Percentiles rank a stretch among this genome's conserved stretches.
These are phyloP conservation scores for Aspergillus transmontanensis DNA, from an alignment of 2,329 filamentous ascomycete species.

Conservation along the genomic window DNA sequence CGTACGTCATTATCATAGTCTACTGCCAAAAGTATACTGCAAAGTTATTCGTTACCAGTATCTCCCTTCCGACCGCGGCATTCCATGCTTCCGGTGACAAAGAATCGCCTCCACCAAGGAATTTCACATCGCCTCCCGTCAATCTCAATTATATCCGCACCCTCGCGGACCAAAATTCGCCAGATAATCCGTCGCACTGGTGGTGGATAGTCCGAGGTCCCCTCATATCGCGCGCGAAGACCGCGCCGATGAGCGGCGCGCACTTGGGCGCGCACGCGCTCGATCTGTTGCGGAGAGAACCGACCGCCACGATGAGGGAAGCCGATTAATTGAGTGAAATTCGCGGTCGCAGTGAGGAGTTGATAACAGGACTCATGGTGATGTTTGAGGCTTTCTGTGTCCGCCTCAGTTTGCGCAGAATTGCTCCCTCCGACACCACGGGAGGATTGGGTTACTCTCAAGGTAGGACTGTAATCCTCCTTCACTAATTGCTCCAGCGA, in stretches of 20 bases:
- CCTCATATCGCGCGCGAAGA: conserved; percentile 16
- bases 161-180: conserved; percentile 19
- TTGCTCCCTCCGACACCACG: background rate
- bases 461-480: background rate
- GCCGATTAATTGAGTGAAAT: conserved; percentile 18
- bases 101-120: conserved; percentile 10
- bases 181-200: conserved; percentile 15
- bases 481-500: background rate
- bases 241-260: conserved; percentile 20
- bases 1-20: background rate
- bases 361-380: background rate
- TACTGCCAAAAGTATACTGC: background rate
- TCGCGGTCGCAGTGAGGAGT: conserved; percentile 15
- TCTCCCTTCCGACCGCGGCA: background rate
- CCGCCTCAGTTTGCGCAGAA: background rate
- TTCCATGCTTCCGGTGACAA: background rate
- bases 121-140: conserved; percentile 13
- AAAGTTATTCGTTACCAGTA: background rate
- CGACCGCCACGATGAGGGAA: conserved; percentile 17
- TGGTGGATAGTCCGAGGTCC: conserved; percentile 12
- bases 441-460: background rate
- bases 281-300: conserved; percentile 22
- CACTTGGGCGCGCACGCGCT: conserved; percentile 21
- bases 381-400: background rate
- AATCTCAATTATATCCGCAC: conserved; percentile 24